Conservation (phyloP, 306 rosid species). For the Vachellia collinsii region DNA sequence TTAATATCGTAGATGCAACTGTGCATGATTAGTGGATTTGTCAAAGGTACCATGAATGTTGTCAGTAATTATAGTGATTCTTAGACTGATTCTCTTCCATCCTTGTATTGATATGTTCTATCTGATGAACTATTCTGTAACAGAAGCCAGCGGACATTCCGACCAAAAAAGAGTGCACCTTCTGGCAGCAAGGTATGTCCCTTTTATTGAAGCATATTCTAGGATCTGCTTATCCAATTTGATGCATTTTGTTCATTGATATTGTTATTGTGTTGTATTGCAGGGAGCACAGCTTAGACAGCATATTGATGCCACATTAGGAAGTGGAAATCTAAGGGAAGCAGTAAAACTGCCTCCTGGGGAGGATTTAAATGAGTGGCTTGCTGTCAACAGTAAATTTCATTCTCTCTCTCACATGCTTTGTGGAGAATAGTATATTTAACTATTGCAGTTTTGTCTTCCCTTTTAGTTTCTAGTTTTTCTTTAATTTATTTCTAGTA, state of each 20-base stretch:
- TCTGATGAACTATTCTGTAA: conserved; percentile 42
- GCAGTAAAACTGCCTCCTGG: conserved; percentile 99
- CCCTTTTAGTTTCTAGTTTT: conserved; percentile 27
- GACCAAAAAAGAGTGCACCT: conserved; percentile 96
- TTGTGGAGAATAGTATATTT: conserved; percentile 36
- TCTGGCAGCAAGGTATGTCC: conserved; percentile 94
- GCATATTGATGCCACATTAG: conserved; percentile 98
- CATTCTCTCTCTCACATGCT: conserved; percentile 41
- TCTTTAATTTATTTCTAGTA: conserved; percentile 14
- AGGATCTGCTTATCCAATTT: conserved; percentile 23
- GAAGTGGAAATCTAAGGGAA: conserved; percentile 97
- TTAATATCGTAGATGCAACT: conserved; percentile 27
- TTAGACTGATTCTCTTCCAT: conserved; percentile 32
- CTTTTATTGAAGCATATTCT: conserved; percentile 20
- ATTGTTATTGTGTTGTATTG: conserved; percentile 39
- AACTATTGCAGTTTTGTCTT: conserved; percentile 29
- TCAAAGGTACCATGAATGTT: conserved; percentile 23
- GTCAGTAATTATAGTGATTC: conserved; percentile 23
- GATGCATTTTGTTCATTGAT: conserved; percentile 14
- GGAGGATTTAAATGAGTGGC: conserved; percentile 99
- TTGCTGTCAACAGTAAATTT: conserved; percentile 92
- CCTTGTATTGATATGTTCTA: conserved; percentile 14
- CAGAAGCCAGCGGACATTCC: conserved; percentile 98
- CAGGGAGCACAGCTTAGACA: conserved; percentile 99
- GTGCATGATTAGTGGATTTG: conserved; percentile 20